A percentile compares a stretch with the other conserved stretches of the same genome.
phyloP scores from a whole-genome alignment of 108 stramenopile genomes.

The Cyclotella cryptica region DNA sequence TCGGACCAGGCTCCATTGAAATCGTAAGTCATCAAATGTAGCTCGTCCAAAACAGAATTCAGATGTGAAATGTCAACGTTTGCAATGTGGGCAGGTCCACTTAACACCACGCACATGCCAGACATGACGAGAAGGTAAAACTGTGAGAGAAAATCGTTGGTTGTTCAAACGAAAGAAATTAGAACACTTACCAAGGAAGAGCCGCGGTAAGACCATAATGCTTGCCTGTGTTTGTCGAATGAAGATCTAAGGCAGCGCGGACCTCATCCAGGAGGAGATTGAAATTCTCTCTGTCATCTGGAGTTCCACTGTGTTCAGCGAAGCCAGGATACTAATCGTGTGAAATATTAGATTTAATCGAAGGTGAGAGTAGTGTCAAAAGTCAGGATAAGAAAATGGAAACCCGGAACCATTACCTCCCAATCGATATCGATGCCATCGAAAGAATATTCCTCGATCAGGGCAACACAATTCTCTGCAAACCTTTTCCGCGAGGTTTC shows the following conservation, averaged over 20 bases:
- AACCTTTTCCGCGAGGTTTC: conserved; percentile 24
- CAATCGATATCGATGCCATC: conserved; percentile 54
- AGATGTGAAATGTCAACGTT: conserved; percentile 55
- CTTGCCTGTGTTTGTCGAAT: conserved; percentile 38
- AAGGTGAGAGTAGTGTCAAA: too few species aligned
- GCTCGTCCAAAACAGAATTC: conserved; percentile 25
- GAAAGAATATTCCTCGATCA: conserved; percentile 34
- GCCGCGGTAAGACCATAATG: conserved; percentile 56
- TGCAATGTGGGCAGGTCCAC: conserved; percentile 41
- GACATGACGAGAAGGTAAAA: too few species aligned
- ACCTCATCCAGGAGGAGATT: conserved; percentile 51
- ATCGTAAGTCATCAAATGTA: conserved; percentile 45
- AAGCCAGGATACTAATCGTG: conserved; percentile 56
- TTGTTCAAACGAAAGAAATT: too few species aligned
- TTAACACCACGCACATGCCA: too few species aligned
- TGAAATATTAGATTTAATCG: too few species aligned
- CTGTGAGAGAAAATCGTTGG: too few species aligned
- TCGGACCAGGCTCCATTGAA: conserved; percentile 49
- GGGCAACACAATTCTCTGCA: conserved; percentile 38
- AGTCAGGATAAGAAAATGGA: too few species aligned
- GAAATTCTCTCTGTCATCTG: conserved; percentile 44
- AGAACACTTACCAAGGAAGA: too few species aligned
- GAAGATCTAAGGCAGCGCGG: conserved; percentile 41
- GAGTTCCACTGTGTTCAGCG: conserved; percentile 45
- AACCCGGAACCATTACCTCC: too few species aligned